phyloP scores from a whole-genome alignment of 129 eudicot genomes.

The Chrysanthemum lavandulifolium region DNA sequence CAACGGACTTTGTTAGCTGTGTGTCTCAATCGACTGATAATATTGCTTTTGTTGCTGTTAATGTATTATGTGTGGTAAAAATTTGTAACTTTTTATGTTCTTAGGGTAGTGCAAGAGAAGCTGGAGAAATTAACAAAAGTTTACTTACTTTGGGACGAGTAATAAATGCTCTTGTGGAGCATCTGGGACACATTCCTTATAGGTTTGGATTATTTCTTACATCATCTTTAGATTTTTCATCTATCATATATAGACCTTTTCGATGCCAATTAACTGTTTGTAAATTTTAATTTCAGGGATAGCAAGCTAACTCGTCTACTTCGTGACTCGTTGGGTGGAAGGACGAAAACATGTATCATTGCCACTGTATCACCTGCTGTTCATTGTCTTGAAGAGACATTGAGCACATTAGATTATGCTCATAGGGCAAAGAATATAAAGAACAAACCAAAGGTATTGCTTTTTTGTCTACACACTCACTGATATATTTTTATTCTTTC shows the following conservation, averaged over 20 bases:
- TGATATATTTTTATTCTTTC: background rate
- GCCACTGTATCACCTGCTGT: constrained; percentile 99
- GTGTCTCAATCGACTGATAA: background rate
- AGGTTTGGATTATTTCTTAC: constrained; percentile 44
- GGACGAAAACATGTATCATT: constrained; percentile 96
- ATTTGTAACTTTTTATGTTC: constrained; percentile 4
- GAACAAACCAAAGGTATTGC: constrained; percentile 90
- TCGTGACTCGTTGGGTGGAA: constrained; percentile 97
- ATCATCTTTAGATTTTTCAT: background rate
- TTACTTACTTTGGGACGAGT: constrained; percentile 92
- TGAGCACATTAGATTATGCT: constrained; percentile 96
- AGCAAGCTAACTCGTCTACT: constrained; percentile 93
- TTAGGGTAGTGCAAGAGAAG: constrained; percentile 99
- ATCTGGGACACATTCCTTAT: constrained; percentile 91
- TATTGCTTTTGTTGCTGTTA: background rate
- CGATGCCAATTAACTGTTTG: background rate
- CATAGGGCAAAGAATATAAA: constrained; percentile 89
- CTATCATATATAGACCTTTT: background rate
- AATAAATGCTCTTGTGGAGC: constrained; percentile 95
- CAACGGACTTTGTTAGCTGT: background rate
- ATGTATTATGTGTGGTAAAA: background rate
- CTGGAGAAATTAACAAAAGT: too few relatives aligned
- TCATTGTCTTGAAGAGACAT: constrained; percentile 95
- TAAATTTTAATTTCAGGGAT: constrained; percentile 51
- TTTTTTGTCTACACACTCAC: background rate